Evolutionary conservation across 2,329 filamentous ascomycete genomes (phyloP).

Genomic region (Colletotrichum paranaense): DNA sequence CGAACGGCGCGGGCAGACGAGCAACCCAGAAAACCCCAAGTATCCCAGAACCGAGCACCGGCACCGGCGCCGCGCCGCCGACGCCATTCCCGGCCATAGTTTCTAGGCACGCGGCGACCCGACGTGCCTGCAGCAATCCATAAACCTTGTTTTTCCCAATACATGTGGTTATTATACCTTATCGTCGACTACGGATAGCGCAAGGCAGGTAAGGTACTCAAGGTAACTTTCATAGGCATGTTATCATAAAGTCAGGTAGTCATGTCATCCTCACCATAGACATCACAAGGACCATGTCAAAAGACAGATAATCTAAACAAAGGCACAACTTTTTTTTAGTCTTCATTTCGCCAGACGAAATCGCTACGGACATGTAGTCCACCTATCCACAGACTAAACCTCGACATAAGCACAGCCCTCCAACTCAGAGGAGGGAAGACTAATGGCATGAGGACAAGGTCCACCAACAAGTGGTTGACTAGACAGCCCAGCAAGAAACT

Average conservation of each 20-base stretch:
- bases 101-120: too few species aligned
- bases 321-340: slow-evolving; percentile 29
- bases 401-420: neutral
- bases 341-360: slow-evolving; percentile 15
- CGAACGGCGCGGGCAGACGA: too few species aligned
- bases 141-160: neutral
- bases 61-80: neutral
- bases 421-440: neutral
- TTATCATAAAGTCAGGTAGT: too few species aligned
- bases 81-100: too few species aligned
- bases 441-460: neutral
- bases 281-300: neutral
- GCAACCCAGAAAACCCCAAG: too few species aligned
- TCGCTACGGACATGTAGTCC: slow-evolving; percentile 15
- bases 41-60: too few species aligned
- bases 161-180: neutral
- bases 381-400: neutral
- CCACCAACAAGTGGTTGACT: neutral
- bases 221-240: too few species aligned
- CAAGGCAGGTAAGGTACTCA: too few species aligned
- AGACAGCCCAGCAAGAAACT: slow-evolving; percentile 13
- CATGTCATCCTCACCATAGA: neutral
- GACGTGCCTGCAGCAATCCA: neutral
- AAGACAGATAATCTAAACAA: slow-evolving; percentile 17
- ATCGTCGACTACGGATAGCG: too few species aligned